Evolutionary conservation across 1,139 yeast genomes (phyloP).

Genomic region (Suhomyces atakaporum): DNA sequence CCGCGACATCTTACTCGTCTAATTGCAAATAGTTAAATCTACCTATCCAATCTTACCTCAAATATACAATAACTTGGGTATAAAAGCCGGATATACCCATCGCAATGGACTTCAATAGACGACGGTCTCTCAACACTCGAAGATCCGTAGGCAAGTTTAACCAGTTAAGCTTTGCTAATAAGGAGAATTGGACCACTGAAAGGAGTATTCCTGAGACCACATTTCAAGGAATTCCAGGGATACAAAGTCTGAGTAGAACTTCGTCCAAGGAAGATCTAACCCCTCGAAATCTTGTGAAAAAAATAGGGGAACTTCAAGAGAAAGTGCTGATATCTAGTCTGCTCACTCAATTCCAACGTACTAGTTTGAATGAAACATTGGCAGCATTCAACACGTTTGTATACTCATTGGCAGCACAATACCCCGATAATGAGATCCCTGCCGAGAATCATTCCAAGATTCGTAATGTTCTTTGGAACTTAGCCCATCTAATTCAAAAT

Average conservation of each 20-base stretch:
- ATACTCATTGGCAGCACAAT: slow-evolving; percentile 14
- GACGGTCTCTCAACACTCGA: slow-evolving; percentile 8
- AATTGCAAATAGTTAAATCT: no score
- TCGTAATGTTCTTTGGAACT: slow-evolving; percentile 5
- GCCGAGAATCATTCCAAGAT: slow-evolving; percentile 8
- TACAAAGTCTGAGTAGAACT: neutral
- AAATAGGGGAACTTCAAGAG: slow-evolving; percentile 8
- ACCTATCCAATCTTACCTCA: no score
- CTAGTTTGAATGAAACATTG: slow-evolving; percentile 15
- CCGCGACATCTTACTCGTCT: no score
- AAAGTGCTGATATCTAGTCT: slow-evolving; percentile 6
- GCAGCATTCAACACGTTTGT: slow-evolving; percentile 13
- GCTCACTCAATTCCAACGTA: slow-evolving; percentile 16
- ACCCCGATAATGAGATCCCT: slow-evolving; percentile 13
- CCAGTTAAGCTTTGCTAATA: slow-evolving; percentile 9
- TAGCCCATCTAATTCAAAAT: slow-evolving; percentile 7
- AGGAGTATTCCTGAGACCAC: neutral
- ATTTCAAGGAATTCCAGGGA: neutral
- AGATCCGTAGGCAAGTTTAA: slow-evolving; percentile 10
- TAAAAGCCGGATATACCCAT: no score
- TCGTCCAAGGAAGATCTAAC: slow-evolving; percentile 4
- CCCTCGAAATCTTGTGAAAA: slow-evolving; percentile 4
- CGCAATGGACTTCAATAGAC: slow-evolving; percentile 9
- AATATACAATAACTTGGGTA: no score
- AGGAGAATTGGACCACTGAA: slow-evolving; percentile 2